Evolutionary conservation across 2,329 filamentous ascomycete genomes (phyloP).

Genomic region (Exophiala calicioides): DNA sequence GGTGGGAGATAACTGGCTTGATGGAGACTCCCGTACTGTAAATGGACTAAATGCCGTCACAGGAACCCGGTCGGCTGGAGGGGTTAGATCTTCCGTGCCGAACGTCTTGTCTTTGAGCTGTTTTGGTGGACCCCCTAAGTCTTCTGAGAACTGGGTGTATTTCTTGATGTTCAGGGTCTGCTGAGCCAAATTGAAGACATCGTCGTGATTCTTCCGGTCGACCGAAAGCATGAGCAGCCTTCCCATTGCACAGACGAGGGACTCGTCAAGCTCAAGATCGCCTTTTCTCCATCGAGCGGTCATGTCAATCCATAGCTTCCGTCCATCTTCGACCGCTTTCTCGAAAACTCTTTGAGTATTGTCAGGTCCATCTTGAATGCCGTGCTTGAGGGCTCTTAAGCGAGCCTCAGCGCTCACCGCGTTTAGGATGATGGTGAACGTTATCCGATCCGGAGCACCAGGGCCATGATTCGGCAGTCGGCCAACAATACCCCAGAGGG

Average conservation of each 20-base stretch:
- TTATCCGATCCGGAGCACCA: slow-evolving; percentile 66
- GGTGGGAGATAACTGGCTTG: neutral
- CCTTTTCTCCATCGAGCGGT: slow-evolving; percentile 73
- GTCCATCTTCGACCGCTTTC: slow-evolving; percentile 63
- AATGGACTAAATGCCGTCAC: no score
- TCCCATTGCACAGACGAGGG: slow-evolving; percentile 78
- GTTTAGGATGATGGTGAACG: slow-evolving; percentile 82
- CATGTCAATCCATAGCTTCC: slow-evolving; percentile 78
- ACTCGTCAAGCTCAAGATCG: slow-evolving; percentile 71
- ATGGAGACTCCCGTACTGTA: no score
- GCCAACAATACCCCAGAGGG: slow-evolving; percentile 74
- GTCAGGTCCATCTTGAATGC: slow-evolving; percentile 23
- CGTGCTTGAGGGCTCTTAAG: slow-evolving; percentile 32
- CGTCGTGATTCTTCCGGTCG: slow-evolving; percentile 63
- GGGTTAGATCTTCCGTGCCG: no score
- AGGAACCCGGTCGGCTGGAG: no score
- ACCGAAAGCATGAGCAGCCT: slow-evolving; percentile 68
- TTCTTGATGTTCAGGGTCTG: slow-evolving; percentile 71
- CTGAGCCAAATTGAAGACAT: slow-evolving; percentile 73
- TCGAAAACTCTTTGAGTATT: slow-evolving; percentile 34
- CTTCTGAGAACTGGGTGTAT: neutral
- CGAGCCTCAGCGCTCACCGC: slow-evolving; percentile 61
- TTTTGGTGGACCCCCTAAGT: no score
- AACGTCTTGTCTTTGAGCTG: no score
- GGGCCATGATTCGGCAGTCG: slow-evolving; percentile 66